These are phyloP conservation scores for Rhynchosporium secalis DNA, from an alignment of 2,329 filamentous ascomycete species.

Conservation along the genomic window DNA sequence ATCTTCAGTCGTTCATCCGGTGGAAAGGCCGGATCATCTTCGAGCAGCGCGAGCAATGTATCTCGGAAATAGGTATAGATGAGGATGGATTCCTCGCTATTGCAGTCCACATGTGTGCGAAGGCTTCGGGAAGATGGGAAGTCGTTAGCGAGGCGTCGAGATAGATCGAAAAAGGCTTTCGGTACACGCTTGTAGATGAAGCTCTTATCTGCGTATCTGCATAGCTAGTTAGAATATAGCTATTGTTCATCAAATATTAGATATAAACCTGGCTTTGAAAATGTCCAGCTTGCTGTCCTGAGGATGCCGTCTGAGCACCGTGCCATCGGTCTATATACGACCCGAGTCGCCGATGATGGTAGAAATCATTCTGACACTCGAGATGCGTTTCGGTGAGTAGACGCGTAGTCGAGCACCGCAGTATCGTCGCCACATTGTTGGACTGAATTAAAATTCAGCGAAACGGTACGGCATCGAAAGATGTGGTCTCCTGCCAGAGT, in stretches of 20 bases:
- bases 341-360: neutral
- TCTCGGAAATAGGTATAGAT: conserved; percentile 1
- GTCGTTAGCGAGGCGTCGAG: neutral
- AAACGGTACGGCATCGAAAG: too few relatives aligned
- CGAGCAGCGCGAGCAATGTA: neutral
- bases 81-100: neutral
- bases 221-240: neutral
- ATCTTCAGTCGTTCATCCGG: neutral
- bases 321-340: neutral
- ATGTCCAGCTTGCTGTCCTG: neutral
- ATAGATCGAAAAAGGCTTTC: neutral
- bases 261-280: neutral
- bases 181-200: neutral
- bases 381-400: too few relatives aligned
- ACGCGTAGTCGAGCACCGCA: too few relatives aligned
- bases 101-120: neutral
- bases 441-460: too few relatives aligned
- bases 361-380: neutral
- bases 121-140: neutral
- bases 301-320: neutral
- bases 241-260: too few relatives aligned
- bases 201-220: neutral
- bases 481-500: too few relatives aligned
- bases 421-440: too few relatives aligned
- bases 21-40: neutral